Evolutionary conservation across 257 asterid species (phyloP).

Genomic region (Capsicum baccatum): DNA sequence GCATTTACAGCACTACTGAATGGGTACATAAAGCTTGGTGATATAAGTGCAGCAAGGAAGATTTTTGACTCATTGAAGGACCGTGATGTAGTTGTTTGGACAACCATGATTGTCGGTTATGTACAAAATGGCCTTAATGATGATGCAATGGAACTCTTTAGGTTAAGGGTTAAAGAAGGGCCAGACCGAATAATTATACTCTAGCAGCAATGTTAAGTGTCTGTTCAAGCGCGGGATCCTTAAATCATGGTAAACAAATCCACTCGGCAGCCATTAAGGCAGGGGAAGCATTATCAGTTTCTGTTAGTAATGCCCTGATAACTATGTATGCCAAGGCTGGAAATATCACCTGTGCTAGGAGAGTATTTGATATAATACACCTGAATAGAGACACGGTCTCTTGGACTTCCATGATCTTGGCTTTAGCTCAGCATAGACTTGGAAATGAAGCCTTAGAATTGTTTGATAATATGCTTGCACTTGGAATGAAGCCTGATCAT

Average conservation of each 20-base stretch:
- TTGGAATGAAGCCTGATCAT: constrained; percentile 69
- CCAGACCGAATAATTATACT: constrained; percentile 69
- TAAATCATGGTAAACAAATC: constrained; percentile 76
- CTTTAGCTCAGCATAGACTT: constrained; percentile 83
- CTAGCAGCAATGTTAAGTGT: constrained; percentile 76
- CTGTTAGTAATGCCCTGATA: constrained; percentile 79
- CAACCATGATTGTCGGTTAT: constrained; percentile 90
- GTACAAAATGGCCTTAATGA: constrained; percentile 61
- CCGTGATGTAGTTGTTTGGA: constrained; percentile 89
- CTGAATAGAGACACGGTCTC: constrained; percentile 64
- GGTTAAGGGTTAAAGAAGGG: constrained; percentile 62
- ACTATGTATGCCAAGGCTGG: constrained; percentile 90
- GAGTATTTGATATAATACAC: constrained; percentile 49
- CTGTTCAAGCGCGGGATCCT: constrained; percentile 73
- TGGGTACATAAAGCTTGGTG: constrained; percentile 80
- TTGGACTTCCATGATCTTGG: constrained; percentile 88
- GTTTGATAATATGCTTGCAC: constrained; percentile 67
- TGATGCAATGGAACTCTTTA: constrained; percentile 72
- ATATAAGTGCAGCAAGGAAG: constrained; percentile 74
- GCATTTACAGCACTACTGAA: constrained; percentile 83
- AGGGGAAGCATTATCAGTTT: constrained; percentile 56
- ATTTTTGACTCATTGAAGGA: constrained; percentile 66
- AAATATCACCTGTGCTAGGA: constrained; percentile 55
- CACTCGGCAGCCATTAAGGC: constrained; percentile 71
- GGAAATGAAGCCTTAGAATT: constrained; percentile 72